Conservation (phyloP, 257 asterid genomes). For the Solanum arcanum region DNA sequence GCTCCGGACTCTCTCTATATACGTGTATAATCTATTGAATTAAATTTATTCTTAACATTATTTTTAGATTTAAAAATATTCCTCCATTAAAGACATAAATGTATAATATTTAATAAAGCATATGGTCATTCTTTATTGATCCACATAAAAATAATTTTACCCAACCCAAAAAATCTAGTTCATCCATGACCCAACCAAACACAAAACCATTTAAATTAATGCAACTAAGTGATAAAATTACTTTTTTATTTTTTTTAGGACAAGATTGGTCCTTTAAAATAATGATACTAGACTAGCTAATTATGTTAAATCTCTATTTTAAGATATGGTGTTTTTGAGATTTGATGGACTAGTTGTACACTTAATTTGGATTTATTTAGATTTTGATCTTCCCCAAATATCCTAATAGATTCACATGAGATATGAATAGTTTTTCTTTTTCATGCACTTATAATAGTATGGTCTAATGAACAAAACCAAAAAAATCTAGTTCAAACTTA, state of each 20-base stretch:
- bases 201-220: neutral
- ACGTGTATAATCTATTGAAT: no score
- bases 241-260: neutral
- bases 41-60: no score
- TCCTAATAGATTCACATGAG: neutral
- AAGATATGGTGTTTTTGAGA: neutral
- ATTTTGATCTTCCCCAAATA: neutral
- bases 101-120: no score
- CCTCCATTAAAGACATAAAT: no score
- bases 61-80: no score
- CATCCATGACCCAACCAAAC: neutral
- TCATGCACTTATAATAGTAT: neutral
- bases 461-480: neutral
- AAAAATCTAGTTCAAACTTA: neutral
- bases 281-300: neutral
- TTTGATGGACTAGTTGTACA: neutral
- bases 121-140: no score
- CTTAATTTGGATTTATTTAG: neutral
- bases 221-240: neutral
- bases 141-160: no score
- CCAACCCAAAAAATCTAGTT: neutral
- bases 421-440: no score
- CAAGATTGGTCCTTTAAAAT: neutral
- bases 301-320: neutral
- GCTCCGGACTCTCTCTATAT: no score